These are phyloP conservation scores for Teratosphaeriaceae sp. DNA, from an alignment of 2,329 filamentous ascomycete species.

Conservation along the genomic window DNA sequence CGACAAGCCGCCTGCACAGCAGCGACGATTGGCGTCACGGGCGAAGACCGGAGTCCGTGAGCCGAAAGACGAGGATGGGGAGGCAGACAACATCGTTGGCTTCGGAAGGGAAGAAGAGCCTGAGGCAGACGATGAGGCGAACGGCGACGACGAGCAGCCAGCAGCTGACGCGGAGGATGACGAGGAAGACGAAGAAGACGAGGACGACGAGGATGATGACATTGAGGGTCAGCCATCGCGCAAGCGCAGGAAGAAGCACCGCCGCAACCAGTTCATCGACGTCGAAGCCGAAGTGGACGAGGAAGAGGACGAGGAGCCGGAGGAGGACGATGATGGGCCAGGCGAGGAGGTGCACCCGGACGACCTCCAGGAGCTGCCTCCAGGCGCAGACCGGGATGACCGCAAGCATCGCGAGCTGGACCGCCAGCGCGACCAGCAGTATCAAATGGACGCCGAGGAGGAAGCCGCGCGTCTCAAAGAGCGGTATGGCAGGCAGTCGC, in stretches of 20 bases:
- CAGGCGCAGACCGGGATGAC: conserved; percentile 77
- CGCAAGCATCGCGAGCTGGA: conserved; percentile 91
- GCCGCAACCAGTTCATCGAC: conserved; percentile 86
- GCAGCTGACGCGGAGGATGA: conserved; percentile 22
- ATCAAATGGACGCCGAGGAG: conserved; percentile 87
- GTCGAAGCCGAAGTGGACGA: conserved; percentile 97
- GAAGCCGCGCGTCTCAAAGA: conserved; percentile 81
- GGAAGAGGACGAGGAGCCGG: conserved; percentile 78
- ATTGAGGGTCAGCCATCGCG: conserved; percentile 56
- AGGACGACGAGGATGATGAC: conserved; percentile 24
- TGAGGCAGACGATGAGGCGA: conserved; percentile 55
- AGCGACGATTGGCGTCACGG: conserved; percentile 20
- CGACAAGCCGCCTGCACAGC: conserved; percentile 21
- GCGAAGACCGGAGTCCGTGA: conserved; percentile 40
- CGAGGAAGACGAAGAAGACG: conserved; percentile 27
- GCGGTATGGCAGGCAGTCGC: conserved; percentile 71
- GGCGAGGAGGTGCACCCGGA: conserved; percentile 85
- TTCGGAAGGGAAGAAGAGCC: conserved; percentile 53
- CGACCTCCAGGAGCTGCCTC: conserved; percentile 69
- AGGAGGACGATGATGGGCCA: conserved; percentile 83
- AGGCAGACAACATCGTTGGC: conserved; percentile 42
- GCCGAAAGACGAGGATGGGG: conserved; percentile 45
- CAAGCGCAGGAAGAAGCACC: conserved; percentile 69
- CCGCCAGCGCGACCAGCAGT: conserved; percentile 78
- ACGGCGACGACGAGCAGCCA: conserved; percentile 30